Percentiles rank a stretch among this genome's conserved stretches.
phyloP scores from a whole-genome alignment of 192 early-diverging fungal species.

The Dispira simplex region DNA sequence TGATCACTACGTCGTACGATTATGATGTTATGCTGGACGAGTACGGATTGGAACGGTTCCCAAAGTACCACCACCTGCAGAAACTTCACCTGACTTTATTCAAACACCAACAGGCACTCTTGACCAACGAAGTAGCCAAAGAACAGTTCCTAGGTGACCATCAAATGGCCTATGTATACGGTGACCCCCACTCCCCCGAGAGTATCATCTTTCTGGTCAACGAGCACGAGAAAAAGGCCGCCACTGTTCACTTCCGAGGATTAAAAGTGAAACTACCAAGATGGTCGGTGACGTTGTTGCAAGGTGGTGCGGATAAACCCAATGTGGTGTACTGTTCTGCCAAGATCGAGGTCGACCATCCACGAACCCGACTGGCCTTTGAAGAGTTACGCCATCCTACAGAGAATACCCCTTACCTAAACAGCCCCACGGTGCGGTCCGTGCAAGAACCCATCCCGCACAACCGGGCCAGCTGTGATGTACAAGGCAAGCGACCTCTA shows the following conservation, averaged over 20 bases:
- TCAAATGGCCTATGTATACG: slow-evolving; percentile 15
- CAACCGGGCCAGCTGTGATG: slow-evolving; percentile 11
- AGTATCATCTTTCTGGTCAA: slow-evolving; percentile 22
- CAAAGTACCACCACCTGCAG: slow-evolving; percentile 26
- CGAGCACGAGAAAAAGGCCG: slow-evolving; percentile 8
- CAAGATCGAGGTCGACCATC: slow-evolving; percentile 12
- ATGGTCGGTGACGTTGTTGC: slow-evolving; percentile 20
- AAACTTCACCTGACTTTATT: slow-evolving; percentile 17
- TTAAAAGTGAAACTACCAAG: slow-evolving; percentile 11
- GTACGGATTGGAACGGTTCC: slow-evolving; percentile 30
- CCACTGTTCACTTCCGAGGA: slow-evolving; percentile 14
- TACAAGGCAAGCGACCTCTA: slow-evolving; percentile 11
- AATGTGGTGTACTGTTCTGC: slow-evolving; percentile 19
- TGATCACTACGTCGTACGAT: slow-evolving; percentile 25
- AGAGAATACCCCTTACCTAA: slow-evolving; percentile 10
- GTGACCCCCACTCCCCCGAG: slow-evolving; percentile 9
- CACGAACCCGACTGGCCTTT: slow-evolving; percentile 12
- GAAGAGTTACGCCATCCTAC: slow-evolving; percentile 8
- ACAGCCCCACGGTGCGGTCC: background rate
- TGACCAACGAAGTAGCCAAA: slow-evolving; percentile 13
- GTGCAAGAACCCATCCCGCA: slow-evolving; percentile 12
- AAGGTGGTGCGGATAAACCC: background rate
- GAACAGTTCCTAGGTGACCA: slow-evolving; percentile 3
- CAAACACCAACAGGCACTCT: slow-evolving; percentile 14
- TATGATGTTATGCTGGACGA: slow-evolving; percentile 29